Percentiles rank a stretch among this genome's conserved stretches.
phyloP scores from a whole-genome alignment of 441 rosid species.

The Kokia cookei region DNA sequence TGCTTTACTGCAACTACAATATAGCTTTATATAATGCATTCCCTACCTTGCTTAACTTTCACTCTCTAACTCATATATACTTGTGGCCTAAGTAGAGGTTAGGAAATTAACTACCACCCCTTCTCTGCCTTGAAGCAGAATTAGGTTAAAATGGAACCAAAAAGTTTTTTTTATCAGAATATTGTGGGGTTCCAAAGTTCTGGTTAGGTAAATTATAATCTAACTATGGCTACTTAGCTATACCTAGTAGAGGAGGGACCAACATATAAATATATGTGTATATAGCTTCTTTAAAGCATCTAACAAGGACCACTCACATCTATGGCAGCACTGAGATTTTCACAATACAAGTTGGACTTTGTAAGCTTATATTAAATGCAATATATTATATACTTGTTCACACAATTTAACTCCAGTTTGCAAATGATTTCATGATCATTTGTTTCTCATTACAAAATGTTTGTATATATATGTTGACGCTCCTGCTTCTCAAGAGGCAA shows the following conservation, averaged over 20 bases:
- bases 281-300: slow-evolving; percentile 64
- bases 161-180: background rate
- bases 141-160: background rate
- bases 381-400: background rate
- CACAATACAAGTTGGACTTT: slow-evolving; percentile 16
- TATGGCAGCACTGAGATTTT: slow-evolving; percentile 46
- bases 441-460: background rate
- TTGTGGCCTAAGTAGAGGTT: too few relatives aligned
- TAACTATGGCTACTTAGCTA: slow-evolving; percentile 12
- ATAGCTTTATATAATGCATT: slow-evolving; percentile 33
- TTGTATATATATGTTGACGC: background rate
- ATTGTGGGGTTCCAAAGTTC: slow-evolving; percentile 23
- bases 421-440: slow-evolving; percentile 11
- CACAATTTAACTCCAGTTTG: slow-evolving; percentile 8
- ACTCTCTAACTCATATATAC: background rate
- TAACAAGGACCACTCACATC: slow-evolving; percentile 55
- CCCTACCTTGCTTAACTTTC: slow-evolving; percentile 16
- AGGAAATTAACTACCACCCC: background rate
- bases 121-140: background rate
- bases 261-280: slow-evolving; percentile 4
- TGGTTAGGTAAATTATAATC: slow-evolving; percentile 27
- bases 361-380: background rate
- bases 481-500: background rate
- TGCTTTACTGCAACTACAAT: slow-evolving; percentile 23
- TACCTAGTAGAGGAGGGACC: slow-evolving; percentile 71